A percentile compares a stretch with the other conserved stretches of the same genome.
Evolutionary conservation across 495 filamentous ascomycete species (phyloP).

Genomic region (Lasiosphaeriaceae sp.): DNA sequence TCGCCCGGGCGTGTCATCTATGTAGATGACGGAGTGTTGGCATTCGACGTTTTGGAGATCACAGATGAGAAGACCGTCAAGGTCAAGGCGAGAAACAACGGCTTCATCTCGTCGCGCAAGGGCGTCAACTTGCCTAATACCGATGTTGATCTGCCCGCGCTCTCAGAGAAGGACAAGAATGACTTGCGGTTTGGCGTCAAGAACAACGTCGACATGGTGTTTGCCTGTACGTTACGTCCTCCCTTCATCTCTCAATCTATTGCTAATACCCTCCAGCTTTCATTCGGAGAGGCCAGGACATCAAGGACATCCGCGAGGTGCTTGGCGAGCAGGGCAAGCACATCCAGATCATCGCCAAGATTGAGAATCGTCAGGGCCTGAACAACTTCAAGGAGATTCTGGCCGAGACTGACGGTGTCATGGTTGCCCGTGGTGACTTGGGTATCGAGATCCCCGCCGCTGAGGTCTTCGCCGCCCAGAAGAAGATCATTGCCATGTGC

Average conservation of each 20-base stretch:
- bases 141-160: slow-evolving; percentile 93
- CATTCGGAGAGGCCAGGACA: slow-evolving; percentile 89
- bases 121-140: slow-evolving; percentile 98
- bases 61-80: slow-evolving; percentile 83
- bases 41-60: slow-evolving; percentile 87
- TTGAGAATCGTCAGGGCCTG: slow-evolving; percentile 95
- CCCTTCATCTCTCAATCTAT: background rate
- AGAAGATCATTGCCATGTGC: slow-evolving; percentile 99
- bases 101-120: slow-evolving; percentile 96
- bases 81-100: slow-evolving; percentile 86
- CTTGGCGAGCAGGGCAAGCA: slow-evolving; percentile 89
- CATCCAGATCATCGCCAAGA: slow-evolving; percentile 99
- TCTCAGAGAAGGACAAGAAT: slow-evolving; percentile 96
- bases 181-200: slow-evolving; percentile 94
- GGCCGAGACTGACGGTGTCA: slow-evolving; percentile 94
- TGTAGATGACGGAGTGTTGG: slow-evolving; percentile 95
- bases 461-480: slow-evolving; percentile 98
- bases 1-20: slow-evolving; percentile 90
- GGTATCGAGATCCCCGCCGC: slow-evolving; percentile 98
- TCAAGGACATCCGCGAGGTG: slow-evolving; percentile 84
- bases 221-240: slow-evolving; percentile 56
- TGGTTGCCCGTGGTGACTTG: slow-evolving; percentile 98
- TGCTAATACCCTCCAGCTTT: slow-evolving; percentile 50
- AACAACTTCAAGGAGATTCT: slow-evolving; percentile 99
- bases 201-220: slow-evolving; percentile 98